Base-by-base conservation (phyloP, 2,329 filamentous ascomycete genomes). In the Delphinella strobiligena region DNA sequence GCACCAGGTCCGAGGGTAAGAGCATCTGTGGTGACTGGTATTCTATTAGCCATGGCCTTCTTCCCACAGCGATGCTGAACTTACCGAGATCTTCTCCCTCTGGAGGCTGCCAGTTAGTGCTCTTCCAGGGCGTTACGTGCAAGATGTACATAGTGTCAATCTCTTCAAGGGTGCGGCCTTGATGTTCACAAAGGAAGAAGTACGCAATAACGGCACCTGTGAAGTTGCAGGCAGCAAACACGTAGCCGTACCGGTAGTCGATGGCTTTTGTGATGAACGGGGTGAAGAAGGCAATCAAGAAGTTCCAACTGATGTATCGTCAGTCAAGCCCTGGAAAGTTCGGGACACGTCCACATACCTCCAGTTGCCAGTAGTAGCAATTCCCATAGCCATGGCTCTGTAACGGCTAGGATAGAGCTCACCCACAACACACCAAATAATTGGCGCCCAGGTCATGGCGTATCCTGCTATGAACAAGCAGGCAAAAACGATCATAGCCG, bases 381-480 rank as follows among this genome's bases (percentile, higher is more conserved):
- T 54, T 2, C 72, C 74, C 67, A 78, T 78, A 10, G 47, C 48
- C 36, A 53, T 19, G 67, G 71, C 52, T 8, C 52, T 31, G 51
- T 78, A 78, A 11, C 75, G 65, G 9, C 71, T 72, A 0, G 72
- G 77, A 55, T 79, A 83, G 37, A 82, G 69, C 53, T 80, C 75
- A 4, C 74, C 72, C 34, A 77, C 72, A 17, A 80, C 67, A 39
- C 81, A 75, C 82, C 81, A 87, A 38, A 82, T 74, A 36, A 77
- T 71, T 1, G 79, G 79, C 16, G 78, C 78, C 79, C 78, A 82
- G 2, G 78, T 81, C 2, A 33, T 34, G 4, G 45, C 46, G 44
- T 78, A 82, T 1, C 68, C 74, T 1, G 77, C 65, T 47, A 80
- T 78, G 54, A 80, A 80, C 31, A 83, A 64, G 51, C 78, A 81